These are phyloP conservation scores for Candida xyloterini DNA, from an alignment of 805 yeast genomes.

Conservation along the genomic window DNA sequence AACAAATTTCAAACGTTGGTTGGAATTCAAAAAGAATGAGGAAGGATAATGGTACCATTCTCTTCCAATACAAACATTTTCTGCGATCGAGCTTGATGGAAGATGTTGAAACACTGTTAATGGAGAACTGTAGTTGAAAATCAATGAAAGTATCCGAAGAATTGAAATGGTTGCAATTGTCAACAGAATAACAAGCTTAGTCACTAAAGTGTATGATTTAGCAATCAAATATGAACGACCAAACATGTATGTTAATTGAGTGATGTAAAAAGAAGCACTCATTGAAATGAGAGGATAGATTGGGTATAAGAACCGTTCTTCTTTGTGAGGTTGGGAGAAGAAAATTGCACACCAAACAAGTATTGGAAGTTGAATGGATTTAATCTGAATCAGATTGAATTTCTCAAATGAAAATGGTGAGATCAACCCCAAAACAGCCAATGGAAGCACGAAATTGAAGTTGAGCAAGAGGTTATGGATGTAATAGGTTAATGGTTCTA, in stretches of 20 bases:
- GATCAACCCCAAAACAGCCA: slow-evolving; percentile 41
- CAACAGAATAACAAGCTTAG: slow-evolving; percentile 11
- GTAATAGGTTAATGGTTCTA: slow-evolving; percentile 76
- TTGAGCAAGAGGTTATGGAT: slow-evolving; percentile 65
- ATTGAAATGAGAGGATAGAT: slow-evolving; percentile 68
- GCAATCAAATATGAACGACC: slow-evolving; percentile 16
- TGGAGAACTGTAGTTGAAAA: slow-evolving; percentile 72
- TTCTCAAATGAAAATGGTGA: slow-evolving; percentile 24
- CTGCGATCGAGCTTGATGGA: slow-evolving; percentile 26
- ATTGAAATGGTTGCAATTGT: slow-evolving; percentile 34
- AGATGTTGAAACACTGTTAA: slow-evolving; percentile 51
- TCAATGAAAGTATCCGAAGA: slow-evolving; percentile 58
- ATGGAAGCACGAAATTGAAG: slow-evolving; percentile 54
- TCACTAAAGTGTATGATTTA: slow-evolving; percentile 9
- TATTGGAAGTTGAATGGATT: slow-evolving; percentile 46
- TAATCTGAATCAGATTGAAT: slow-evolving; percentile 13
- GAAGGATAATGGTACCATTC: slow-evolving; percentile 95
- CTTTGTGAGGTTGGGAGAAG: slow-evolving; percentile 81
- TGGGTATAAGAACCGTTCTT: slow-evolving; percentile 88
- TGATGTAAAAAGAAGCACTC: slow-evolving; percentile 53
- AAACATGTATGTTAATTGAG: slow-evolving; percentile 11
- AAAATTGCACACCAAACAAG: slow-evolving; percentile 68
- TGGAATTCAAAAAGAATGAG: slow-evolving; percentile 72
- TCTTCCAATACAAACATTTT: slow-evolving; percentile 82
- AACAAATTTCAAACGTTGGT: slow-evolving; percentile 63